Evolutionary conservation across 2,329 filamentous ascomycete species (phyloP), one percentile per base, ranked within the genome.

Genomic region (Phyllosticta citriasiana): DNA sequence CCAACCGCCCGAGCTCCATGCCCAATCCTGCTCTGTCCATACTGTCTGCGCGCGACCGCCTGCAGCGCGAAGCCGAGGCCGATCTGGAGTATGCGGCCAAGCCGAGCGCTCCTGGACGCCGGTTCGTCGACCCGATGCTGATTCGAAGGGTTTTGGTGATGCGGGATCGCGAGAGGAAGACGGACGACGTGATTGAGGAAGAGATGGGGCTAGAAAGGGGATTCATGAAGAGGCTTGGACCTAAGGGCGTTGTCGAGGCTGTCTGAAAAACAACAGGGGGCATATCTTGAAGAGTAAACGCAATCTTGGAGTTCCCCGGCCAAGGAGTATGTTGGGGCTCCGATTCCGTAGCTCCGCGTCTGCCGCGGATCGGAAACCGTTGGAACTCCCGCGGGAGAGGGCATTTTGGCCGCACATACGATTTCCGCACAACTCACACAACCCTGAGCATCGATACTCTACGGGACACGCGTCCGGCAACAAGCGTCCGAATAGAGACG

Each of bases 21-120:
- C 68, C 70, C 53, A 86, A 86, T 63, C 83, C 84, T 1, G 81
- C 83, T 0, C 66, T 86, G 5, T 69, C 78, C 24, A 76, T 82
- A 3, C 73, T 86, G 3, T 75, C 78, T 19, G 78, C 82, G 3
- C 75, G 84, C 50, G 73, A 80, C 58, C 72, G 74, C 30, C 73
- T 85, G 53, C 73, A 78, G 25, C 76, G 77, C 22, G 76, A 78
- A 40, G 84, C 81, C 1, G 82, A 85, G 33, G 68, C 71, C 22
- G 84, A 87, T 68, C 69, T 82, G 50, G 75, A 77, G 19, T 71
- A 76, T 59, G 68, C 75, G 3, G 77, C 77, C 0, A 70, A 73
- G 33, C 70, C 69, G 62, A 75, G 74, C 0, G 74, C 76, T 59
- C 64, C 68, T 51, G 78, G 77, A 2, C 68, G 76, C 65, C 71